Evolutionary conservation across 352 stramenopile species (phyloP).

Genomic region (Phytopythium vexans): DNA sequence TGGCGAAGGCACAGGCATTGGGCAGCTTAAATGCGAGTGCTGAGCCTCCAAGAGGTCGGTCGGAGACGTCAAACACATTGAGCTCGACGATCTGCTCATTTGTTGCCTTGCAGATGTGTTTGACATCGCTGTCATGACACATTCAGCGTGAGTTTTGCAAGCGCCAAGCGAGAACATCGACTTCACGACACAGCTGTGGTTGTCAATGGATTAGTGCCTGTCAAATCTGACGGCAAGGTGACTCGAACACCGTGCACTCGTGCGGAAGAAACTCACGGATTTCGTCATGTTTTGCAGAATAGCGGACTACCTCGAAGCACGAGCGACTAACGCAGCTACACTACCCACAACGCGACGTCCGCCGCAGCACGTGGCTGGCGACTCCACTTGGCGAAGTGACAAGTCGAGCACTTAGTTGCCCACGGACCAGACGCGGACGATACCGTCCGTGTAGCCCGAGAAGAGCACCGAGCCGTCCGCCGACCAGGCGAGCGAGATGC

Average conservation of each 20-base stretch:
- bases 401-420: conserved; percentile 65
- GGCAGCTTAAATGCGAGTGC: neutral
- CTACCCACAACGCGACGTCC: neutral
- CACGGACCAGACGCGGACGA: conserved; percentile 95
- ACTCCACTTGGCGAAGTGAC: neutral
- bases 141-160: neutral
- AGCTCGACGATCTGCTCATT: no score
- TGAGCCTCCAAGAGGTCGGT: neutral
- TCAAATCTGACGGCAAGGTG: no score
- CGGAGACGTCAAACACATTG: no score
- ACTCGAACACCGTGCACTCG: no score
- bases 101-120: neutral
- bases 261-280: conserved; percentile 16
- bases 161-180: neutral
- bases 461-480: conserved; percentile 98
- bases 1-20: neutral
- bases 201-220: no score
- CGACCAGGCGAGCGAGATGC: conserved; percentile 98
- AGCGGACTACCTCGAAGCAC: conserved; percentile 13
- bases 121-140: neutral
- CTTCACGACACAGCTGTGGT: no score
- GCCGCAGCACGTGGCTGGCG: neutral
- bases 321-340: conserved; percentile 9
- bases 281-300: conserved; percentile 21
- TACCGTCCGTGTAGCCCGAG: conserved; percentile 98